Percentiles rank a stretch among this genome's conserved stretches.
Evolutionary conservation across 306 rosid genomes (phyloP).

Genomic region (Inga leiocalycina): DNA sequence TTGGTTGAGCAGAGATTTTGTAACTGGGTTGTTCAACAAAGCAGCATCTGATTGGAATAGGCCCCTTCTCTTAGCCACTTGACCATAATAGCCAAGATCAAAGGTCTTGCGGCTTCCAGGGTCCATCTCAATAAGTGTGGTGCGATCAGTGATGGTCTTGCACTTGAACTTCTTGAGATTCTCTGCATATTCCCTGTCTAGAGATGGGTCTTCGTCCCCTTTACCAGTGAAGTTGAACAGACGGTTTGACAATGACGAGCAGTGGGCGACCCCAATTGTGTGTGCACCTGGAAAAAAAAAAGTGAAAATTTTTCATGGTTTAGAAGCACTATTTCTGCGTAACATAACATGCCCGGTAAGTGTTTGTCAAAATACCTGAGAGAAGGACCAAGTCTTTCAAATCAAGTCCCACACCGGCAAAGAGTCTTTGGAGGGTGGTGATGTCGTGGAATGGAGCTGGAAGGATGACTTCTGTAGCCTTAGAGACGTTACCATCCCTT

Average conservation of each 20-base stretch:
- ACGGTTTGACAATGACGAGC: conserved; percentile 57
- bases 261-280: conserved; percentile 80
- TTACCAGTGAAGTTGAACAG: conserved; percentile 72
- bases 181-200: conserved; percentile 63
- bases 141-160: conserved; percentile 46
- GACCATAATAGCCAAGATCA: conserved; percentile 65
- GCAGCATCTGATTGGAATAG: conserved; percentile 75
- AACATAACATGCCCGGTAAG: background rate
- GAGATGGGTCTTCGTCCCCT: conserved; percentile 72
- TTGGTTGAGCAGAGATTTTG: conserved; percentile 44
- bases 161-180: conserved; percentile 70
- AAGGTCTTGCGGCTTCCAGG: conserved; percentile 81
- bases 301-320: background rate
- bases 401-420: conserved; percentile 67
- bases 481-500: conserved; percentile 74
- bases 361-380: conserved; percentile 50
- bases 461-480: conserved; percentile 45
- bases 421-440: conserved; percentile 52
- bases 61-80: conserved; percentile 65
- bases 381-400: conserved; percentile 74
- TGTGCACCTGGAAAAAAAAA: conserved; percentile 62
- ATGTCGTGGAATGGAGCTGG: conserved; percentile 73
- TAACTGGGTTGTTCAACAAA: conserved; percentile 47
- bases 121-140: conserved; percentile 71
- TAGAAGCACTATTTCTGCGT: background rate